Conservation (phyloP, 2,329 filamentous ascomycete species). For the Fusarium nisikadoi region DNA sequence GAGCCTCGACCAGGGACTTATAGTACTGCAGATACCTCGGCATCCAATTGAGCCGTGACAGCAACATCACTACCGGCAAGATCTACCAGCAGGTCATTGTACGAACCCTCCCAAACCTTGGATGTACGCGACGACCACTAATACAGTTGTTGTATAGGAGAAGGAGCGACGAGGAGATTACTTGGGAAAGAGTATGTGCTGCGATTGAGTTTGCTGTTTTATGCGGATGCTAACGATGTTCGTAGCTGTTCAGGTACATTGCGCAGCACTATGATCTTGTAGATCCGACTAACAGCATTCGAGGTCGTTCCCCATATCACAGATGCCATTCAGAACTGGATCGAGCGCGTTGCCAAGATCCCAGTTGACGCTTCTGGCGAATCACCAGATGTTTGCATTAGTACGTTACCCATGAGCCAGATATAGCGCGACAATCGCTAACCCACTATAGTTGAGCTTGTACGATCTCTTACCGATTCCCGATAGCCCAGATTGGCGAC, state of each 20-base stretch:
- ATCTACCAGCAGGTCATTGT: slow-evolving; percentile 91
- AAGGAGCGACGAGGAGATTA: slow-evolving; percentile 70
- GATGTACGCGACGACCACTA: not conserved
- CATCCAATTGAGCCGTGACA: slow-evolving; percentile 82
- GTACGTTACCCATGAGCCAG: slow-evolving; percentile 58
- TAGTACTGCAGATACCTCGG: slow-evolving; percentile 69
- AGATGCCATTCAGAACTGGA: slow-evolving; percentile 86
- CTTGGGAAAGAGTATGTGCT: slow-evolving; percentile 25
- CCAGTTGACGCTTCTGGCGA: slow-evolving; percentile 86
- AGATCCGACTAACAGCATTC: not conserved
- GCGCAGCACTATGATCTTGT: not conserved
- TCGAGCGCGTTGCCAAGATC: slow-evolving; percentile 84
- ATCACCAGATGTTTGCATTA: slow-evolving; percentile 92
- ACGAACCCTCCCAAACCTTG: slow-evolving; percentile 45
- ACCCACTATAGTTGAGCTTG: slow-evolving; percentile 21
- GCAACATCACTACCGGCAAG: slow-evolving; percentile 98
- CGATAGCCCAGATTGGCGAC: not conserved
- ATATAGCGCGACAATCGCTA: not conserved
- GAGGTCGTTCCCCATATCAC: slow-evolving; percentile 84
- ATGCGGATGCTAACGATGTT: not conserved
- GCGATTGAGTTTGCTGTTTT: not conserved
- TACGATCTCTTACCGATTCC: not conserved
- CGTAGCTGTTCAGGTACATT: slow-evolving; percentile 26
- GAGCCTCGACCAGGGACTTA: not conserved
- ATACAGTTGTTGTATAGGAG: slow-evolving; percentile 52